Evolutionary conservation across 768 basidiomycete species (phyloP).

Genomic region (Rhodosporidiobolus sp.): DNA sequence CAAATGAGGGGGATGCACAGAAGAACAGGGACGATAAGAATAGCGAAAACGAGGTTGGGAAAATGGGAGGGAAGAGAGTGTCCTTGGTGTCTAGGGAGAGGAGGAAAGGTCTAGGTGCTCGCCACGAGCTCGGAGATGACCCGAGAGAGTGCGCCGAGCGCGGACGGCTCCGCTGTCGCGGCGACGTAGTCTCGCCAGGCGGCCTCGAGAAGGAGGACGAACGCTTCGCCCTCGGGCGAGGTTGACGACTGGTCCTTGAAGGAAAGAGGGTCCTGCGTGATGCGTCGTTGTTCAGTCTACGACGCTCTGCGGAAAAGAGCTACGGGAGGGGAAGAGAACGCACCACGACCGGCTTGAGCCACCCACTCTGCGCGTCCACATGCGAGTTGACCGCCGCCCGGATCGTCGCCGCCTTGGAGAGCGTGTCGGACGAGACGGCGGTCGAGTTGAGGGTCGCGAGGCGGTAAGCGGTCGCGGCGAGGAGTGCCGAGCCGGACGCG

Average conservation of each 20-base stretch:
- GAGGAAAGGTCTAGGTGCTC: too few relatives aligned
- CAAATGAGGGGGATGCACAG: too few relatives aligned
- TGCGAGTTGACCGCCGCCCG: constrained; percentile 49
- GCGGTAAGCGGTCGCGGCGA: constrained; percentile 74
- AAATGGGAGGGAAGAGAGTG: too few relatives aligned
- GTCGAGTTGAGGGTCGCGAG: constrained; percentile 56
- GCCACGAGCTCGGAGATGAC: too few relatives aligned
- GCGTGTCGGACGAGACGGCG: constrained; percentile 35
- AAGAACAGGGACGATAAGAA: too few relatives aligned
- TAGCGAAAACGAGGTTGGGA: too few relatives aligned
- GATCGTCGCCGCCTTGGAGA: constrained; percentile 21
- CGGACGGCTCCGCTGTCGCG: background rate
- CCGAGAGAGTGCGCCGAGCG: too few relatives aligned
- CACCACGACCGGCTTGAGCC: constrained; percentile 35
- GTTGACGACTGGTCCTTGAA: constrained; percentile 55
- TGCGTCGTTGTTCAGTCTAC: constrained; percentile 53
- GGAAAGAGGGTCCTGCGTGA: constrained; percentile 66
- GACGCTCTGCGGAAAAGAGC: too few relatives aligned
- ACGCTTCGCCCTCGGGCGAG: constrained; percentile 76
- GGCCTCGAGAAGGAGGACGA: constrained; percentile 69
- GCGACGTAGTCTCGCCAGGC: constrained; percentile 68
- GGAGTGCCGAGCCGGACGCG: constrained; percentile 66
- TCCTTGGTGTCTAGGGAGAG: too few relatives aligned
- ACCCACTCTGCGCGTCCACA: constrained; percentile 6
- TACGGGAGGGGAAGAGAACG: background rate